A percentile compares a stretch with the other conserved stretches of the same genome.
Conservation (phyloP, 2,329 filamentous ascomycete species). For the Scleromitrula shiraiana region DNA sequence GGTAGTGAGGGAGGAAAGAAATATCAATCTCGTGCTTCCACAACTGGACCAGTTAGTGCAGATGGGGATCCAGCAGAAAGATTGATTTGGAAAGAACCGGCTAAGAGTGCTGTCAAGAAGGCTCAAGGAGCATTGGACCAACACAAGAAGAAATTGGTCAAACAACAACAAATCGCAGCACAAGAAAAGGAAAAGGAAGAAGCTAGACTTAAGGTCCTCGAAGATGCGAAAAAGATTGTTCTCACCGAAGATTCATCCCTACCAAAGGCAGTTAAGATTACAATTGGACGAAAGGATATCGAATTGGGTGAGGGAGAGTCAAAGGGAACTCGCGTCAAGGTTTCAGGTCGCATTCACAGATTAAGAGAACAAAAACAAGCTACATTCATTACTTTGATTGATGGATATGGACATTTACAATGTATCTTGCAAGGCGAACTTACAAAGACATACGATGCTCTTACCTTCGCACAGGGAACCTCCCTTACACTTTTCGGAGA, state of each 20-base stretch:
- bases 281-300: slow-evolving; percentile 62
- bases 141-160: slow-evolving; percentile 77
- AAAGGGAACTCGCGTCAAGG: slow-evolving; percentile 67
- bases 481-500: slow-evolving; percentile 62
- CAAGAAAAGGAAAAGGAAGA: slow-evolving; percentile 66
- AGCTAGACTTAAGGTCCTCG: slow-evolving; percentile 59
- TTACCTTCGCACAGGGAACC: slow-evolving; percentile 63
- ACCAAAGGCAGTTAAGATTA: slow-evolving; percentile 67
- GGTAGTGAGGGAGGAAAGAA: slow-evolving; percentile 42
- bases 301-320: slow-evolving; percentile 47
- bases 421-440: slow-evolving; percentile 73
- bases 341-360: slow-evolving; percentile 76
- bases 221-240: slow-evolving; percentile 74
- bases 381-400: slow-evolving; percentile 77
- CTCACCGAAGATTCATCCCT: slow-evolving; percentile 63
- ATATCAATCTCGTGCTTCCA: slow-evolving; percentile 63
- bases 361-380: slow-evolving; percentile 75
- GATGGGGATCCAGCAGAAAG: slow-evolving; percentile 56
- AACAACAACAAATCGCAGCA: slow-evolving; percentile 65
- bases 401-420: slow-evolving; percentile 80
- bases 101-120: slow-evolving; percentile 82
- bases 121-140: slow-evolving; percentile 64
- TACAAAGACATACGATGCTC: slow-evolving; percentile 65
- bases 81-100: slow-evolving; percentile 70
- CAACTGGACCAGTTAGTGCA: slow-evolving; percentile 50